Base-by-base conservation (phyloP, 176 grass and related monocot species). In the Juncus effusus region DNA sequence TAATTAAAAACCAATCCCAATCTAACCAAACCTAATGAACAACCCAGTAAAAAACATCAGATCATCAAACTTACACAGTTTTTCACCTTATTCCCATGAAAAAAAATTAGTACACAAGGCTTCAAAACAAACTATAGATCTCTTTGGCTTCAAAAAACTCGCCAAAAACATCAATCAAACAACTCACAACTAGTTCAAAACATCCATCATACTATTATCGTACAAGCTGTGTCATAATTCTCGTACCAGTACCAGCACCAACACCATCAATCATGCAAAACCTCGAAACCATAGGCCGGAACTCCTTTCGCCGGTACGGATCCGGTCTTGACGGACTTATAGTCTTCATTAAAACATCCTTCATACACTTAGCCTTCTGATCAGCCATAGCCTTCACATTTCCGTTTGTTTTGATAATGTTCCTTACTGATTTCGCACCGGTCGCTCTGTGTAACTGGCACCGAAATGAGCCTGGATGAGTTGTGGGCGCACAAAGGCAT, bases 381-480 rank as follows among this genome's bases (percentile, higher is more conserved):
- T 19, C 47, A 16, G 62, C 47, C 40, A 53, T 69, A 5, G 54
- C 37, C 51, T 54, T 69, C 14, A 38, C 28, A 69, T 9, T 69
- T 7, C 35, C 42, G 36, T 69, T 69, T 15, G 44, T 11, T 15
- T 45, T 38, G 6, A 3, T 51, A 13, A 54, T 42, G 10, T 54
- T 10, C 6, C 12, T 13, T 69, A 69, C 50, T 13, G 7, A 13
- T 38, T 55, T 69, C 12, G 50, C 54, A 53, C 12, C 50, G 12
- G 49, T 39, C 39, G 50, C 65, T 69, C 85, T 69, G 64, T 91
- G 88, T 15, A 91, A 51, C 66, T 78, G 84, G 64, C 84, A 91
- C 38, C 88, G 62, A 78, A 91, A 87, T 38, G 88, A 91, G 13
- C 83, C 84, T n/a, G 80, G 80, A n/a, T 87, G 84, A 40, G 80